Evolutionary conservation across 106 monocot species (phyloP), one percentile per base, ranked within the genome.

Genomic region (Platanthera guangdongensis): DNA sequence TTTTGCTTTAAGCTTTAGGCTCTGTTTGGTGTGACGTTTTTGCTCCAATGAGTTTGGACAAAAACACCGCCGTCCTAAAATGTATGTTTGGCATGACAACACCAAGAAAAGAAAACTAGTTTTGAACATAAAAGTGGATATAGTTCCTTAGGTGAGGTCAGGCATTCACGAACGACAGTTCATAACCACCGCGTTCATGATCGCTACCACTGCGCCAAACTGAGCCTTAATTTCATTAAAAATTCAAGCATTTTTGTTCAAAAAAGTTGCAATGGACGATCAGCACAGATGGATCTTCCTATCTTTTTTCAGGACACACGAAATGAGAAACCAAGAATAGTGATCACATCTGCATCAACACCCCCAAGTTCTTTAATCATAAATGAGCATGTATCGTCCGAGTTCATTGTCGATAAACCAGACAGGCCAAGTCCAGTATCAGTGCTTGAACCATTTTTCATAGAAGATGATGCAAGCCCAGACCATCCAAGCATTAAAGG

Each of bases 361-460:
- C 69, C 69, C 19, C 79, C 82, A 69, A 52, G 32, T 47, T 52
- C 57, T 51, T 75, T 84, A 59, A 47, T 81, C 30, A 47, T 79
- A 74, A 52, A 81, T 7, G 75, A 79, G 6, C 47, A 72, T 5
- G 74, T 77, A 77, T 57, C 53, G 68, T 57, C 74, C 74, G 92
- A 81, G 25, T 53, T 30, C 57, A 68, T 57, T 55, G 39, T 22
- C 49, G 85, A 81, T 59, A 86, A 79, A 12, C 62, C 76, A 30
- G 93, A 88, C 51, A 55, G 81, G 57, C 82, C 88, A 52, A 92
- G 94, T 84, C 88, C 99, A 15, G 83, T 86, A 65, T 88, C 91
- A 62, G 89, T 94, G 78, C 82, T 91, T 63, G 91, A 92, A 46
- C 78, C 82, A 64, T 77, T 88, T 75, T 87, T 89, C 65, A 52